Evolutionary conservation across 495 filamentous ascomycete species (phyloP).

Genomic region (Pseudevernia furfuracea): DNA sequence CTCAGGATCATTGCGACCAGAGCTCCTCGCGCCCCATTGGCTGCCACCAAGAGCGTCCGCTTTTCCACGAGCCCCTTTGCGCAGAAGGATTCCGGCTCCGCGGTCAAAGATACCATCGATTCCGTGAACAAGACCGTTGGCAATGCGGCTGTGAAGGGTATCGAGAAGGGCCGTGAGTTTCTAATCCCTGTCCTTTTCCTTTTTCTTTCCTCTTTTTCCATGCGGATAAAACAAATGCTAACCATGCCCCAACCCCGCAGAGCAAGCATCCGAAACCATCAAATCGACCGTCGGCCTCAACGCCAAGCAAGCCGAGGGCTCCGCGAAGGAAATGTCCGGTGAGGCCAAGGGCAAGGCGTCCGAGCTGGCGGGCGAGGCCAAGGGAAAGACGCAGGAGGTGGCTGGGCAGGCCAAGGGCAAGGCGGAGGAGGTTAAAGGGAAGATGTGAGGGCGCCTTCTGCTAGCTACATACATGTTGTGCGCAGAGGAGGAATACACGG

Average conservation of each 20-base stretch:
- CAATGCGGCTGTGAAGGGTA: slow-evolving; percentile 51
- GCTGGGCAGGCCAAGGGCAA: slow-evolving; percentile 10
- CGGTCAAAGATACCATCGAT: slow-evolving; percentile 50
- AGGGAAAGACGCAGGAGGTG: slow-evolving; percentile 34
- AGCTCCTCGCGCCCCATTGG: neutral
- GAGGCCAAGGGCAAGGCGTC: slow-evolving; percentile 36
- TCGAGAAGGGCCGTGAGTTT: slow-evolving; percentile 49
- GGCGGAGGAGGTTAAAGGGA: slow-evolving; percentile 33
- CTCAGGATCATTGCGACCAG: slow-evolving; percentile 7
- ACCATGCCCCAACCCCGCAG: slow-evolving; percentile 27
- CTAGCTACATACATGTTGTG: no score
- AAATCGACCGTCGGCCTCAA: slow-evolving; percentile 36
- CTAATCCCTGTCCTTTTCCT: neutral
- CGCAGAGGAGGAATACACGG: no score
- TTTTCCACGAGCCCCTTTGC: slow-evolving; percentile 15
- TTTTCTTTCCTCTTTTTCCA: neutral
- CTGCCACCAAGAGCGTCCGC: neutral
- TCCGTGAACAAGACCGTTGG: slow-evolving; percentile 48
- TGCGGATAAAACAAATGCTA: neutral
- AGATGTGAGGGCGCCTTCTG: slow-evolving; percentile 24
- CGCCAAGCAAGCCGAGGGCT: slow-evolving; percentile 32
- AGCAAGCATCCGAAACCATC: slow-evolving; percentile 38
- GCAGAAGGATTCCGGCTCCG: slow-evolving; percentile 34
- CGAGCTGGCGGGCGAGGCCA: slow-evolving; percentile 34
- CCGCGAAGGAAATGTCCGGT: slow-evolving; percentile 31